Evolutionary conservation across 371 early-diverging fungal genomes (phyloP).

Genomic region (Mortierella sp.): DNA sequence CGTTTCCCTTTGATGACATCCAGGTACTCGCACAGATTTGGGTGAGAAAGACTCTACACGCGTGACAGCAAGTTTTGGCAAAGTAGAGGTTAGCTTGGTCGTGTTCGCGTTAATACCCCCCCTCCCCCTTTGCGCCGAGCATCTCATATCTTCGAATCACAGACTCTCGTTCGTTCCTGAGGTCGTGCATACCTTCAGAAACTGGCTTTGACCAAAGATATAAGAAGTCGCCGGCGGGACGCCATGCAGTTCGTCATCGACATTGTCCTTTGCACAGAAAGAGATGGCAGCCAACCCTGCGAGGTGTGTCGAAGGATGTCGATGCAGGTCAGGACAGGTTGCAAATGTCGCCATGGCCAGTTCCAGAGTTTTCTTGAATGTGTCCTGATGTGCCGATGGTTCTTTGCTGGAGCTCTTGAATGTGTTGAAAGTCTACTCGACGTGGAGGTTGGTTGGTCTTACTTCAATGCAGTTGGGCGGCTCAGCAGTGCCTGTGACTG

Average conservation of each 20-base stretch:
- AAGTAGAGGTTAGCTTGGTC: background rate
- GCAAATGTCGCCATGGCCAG: slow-evolving; percentile 52
- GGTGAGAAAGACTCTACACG: slow-evolving; percentile 65
- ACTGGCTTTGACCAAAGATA: slow-evolving; percentile 72
- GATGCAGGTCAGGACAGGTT: slow-evolving; percentile 49
- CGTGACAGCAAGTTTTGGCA: background rate
- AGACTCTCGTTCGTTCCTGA: background rate
- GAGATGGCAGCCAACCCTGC: slow-evolving; percentile 57
- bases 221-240: slow-evolving; percentile 66
- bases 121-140: background rate
- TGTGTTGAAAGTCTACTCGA: background rate
- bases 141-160: background rate
- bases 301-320: slow-evolving; percentile 49
- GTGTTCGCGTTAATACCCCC: background rate
- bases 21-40: slow-evolving; percentile 70
- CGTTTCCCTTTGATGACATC: slow-evolving; percentile 74
- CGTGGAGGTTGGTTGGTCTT: background rate
- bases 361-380: background rate
- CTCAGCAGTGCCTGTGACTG: too few relatives aligned
- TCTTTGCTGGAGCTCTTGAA: background rate
- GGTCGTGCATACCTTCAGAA: slow-evolving; percentile 60
- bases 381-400: background rate
- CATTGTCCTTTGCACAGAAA: slow-evolving; percentile 50
- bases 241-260: slow-evolving; percentile 51
- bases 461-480: too few relatives aligned